Evolutionary conservation across 768 basidiomycete species (phyloP).

Genomic region (Termitomyces sp.): DNA sequence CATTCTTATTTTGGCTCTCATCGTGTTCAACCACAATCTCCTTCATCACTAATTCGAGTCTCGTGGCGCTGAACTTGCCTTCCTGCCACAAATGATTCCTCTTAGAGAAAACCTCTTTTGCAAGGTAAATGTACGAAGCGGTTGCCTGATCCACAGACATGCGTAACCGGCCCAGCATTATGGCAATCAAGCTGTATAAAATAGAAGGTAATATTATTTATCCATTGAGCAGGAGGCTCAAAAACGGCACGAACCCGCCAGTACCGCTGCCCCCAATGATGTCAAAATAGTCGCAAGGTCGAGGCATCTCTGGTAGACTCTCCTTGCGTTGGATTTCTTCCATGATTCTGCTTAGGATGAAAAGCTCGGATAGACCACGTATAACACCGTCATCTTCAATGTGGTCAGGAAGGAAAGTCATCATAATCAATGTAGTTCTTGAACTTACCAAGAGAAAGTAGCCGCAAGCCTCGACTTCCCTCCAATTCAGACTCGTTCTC

Average conservation of each 20-base stretch:
- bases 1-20: not conserved
- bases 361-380: constrained; percentile 12
- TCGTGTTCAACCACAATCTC: not conserved
- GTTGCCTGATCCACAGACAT: not conserved
- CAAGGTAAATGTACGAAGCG: not conserved
- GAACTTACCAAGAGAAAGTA: not conserved
- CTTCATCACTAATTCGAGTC: not conserved
- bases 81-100: not conserved
- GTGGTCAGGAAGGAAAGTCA: not conserved
- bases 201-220: not conserved
- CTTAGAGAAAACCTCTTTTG: not conserved
- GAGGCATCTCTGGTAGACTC: not conserved
- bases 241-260: constrained; percentile 12
- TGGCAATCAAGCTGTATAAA: not conserved
- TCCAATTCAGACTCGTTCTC: not conserved
- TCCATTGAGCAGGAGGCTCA: not conserved
- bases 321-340: constrained; percentile 3
- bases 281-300: constrained; percentile 18
- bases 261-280: constrained; percentile 18
- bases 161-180: not conserved
- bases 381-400: constrained; percentile 16
- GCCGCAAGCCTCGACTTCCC: not conserved
- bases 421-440: not conserved
- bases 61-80: not conserved
- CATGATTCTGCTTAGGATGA: constrained; percentile 15